Conservation (phyloP, 1,139 yeast species). For the Magnusiomyces clavatus region DNA sequence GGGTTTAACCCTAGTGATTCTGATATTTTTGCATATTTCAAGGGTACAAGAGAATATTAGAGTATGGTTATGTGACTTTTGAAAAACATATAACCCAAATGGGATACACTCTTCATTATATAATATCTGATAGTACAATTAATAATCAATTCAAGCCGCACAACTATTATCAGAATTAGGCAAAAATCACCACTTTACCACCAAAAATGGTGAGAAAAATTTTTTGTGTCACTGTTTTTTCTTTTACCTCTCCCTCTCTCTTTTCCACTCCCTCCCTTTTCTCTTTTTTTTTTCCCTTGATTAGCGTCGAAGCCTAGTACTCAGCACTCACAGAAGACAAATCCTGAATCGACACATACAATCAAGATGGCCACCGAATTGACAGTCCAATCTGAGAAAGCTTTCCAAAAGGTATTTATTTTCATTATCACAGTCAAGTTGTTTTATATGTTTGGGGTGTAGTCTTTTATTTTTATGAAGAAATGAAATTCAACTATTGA, state of each 20-base stretch:
- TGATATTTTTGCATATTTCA: too few species aligned
- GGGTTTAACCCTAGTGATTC: too few species aligned
- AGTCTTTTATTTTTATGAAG: not conserved
- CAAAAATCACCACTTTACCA: too few species aligned
- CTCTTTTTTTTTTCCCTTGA: not conserved
- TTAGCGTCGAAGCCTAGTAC: slow-evolving; percentile 1
- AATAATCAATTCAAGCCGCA: not conserved
- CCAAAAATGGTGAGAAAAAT: too few species aligned
- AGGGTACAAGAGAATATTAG: too few species aligned
- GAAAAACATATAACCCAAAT: too few species aligned
- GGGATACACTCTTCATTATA: too few species aligned
- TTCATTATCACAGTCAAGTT: not conserved
- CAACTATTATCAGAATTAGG: too few species aligned
- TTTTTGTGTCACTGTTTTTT: too few species aligned
- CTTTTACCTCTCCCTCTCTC: not conserved
- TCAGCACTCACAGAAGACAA: slow-evolving; percentile 1
- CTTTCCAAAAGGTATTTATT: slow-evolving; percentile 94
- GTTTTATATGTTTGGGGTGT: not conserved
- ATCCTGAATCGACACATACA: slow-evolving; percentile 9
- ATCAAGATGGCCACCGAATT: slow-evolving; percentile 95
- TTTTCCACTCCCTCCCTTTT: slow-evolving; percentile 1
- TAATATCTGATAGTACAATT: not conserved
- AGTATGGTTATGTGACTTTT: too few species aligned
- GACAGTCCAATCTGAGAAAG: slow-evolving; percentile 99
- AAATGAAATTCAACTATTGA: too few species aligned